phyloP scores from a whole-genome alignment of 257 asterid genomes.

The Primulina tabacum region DNA sequence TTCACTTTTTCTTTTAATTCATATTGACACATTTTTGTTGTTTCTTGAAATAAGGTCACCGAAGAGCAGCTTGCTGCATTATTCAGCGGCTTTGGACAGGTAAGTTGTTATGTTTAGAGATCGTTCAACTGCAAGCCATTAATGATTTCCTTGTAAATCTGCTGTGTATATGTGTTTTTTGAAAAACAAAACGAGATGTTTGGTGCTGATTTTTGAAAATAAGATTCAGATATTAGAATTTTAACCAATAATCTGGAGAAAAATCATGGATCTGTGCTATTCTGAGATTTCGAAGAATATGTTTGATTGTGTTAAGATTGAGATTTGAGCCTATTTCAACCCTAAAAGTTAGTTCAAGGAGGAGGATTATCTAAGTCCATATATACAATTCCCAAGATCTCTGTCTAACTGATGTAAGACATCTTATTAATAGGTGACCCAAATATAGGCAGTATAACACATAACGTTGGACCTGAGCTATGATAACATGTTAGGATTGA shows the following conservation, averaged over 20 bases:
- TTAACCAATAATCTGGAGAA: neutral
- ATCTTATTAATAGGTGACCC: too few relatives aligned
- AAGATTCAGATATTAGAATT: too few relatives aligned
- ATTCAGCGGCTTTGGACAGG: constrained; percentile 81
- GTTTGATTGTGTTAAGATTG: neutral
- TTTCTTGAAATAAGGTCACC: constrained; percentile 51
- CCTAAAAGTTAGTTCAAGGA: too few relatives aligned
- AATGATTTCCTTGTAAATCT: constrained; percentile 5
- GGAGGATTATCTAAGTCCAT: too few relatives aligned
- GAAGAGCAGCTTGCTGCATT: constrained; percentile 91
- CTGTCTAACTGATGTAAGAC: too few relatives aligned
- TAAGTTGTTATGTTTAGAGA: constrained; percentile 37
- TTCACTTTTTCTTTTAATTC: constrained; percentile 2
- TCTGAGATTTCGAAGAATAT: neutral
- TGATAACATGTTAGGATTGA: too few relatives aligned
- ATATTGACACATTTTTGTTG: constrained; percentile 27
- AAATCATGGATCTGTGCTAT: neutral
- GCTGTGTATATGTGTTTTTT: neutral
- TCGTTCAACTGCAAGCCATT: constrained; percentile 15
- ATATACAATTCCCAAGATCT: too few relatives aligned
- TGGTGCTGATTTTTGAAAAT: too few relatives aligned
- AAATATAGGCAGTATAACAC: too few relatives aligned
- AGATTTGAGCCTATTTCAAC: too few relatives aligned
- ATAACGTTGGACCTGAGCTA: too few relatives aligned
- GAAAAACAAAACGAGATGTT: neutral